A percentile compares a stretch with the other conserved stretches of the same genome.
Evolutionary conservation across 495 filamentous ascomycete species (phyloP).

Genomic region (Podospora bellae-mahoneyi): DNA sequence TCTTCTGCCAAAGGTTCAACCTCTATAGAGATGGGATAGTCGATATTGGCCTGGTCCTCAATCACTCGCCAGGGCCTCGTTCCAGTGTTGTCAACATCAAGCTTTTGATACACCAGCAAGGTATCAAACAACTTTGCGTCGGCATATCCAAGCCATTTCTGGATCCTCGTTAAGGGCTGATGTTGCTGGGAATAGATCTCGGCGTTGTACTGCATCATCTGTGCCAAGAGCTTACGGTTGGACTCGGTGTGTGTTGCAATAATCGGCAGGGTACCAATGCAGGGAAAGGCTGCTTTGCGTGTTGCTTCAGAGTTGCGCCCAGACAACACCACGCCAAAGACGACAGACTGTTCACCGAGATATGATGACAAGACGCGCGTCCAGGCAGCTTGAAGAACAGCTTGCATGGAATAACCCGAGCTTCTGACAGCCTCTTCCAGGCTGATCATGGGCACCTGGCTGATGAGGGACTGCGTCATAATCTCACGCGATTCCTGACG

Average conservation of each 20-base stretch:
- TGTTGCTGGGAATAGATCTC: conserved; percentile 64
- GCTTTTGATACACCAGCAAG: conserved; percentile 73
- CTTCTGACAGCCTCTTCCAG: conserved; percentile 53
- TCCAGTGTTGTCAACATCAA: conserved; percentile 8
- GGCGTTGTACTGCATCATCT: conserved; percentile 60
- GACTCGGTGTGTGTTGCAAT: conserved; percentile 46
- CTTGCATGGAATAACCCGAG: conserved; percentile 64
- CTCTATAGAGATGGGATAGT: conserved; percentile 72
- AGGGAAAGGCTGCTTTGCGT: conserved; percentile 61
- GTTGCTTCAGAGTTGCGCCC: conserved; percentile 58
- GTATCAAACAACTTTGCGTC: conserved; percentile 70
- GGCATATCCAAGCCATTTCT: conserved; percentile 58
- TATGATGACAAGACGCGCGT: conserved; percentile 65
- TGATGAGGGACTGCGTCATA: conserved; percentile 41
- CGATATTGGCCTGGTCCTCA: conserved; percentile 39
- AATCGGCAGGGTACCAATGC: conserved; percentile 69
- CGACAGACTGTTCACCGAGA: conserved; percentile 62
- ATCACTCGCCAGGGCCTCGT: conserved; percentile 28
- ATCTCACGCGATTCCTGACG: conserved; percentile 38
- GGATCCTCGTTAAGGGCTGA: conserved; percentile 62
- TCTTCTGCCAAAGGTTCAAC: conserved; percentile 51
- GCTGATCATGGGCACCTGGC: conserved; percentile 32
- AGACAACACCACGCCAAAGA: conserved; percentile 72
- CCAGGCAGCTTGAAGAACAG: conserved; percentile 72
- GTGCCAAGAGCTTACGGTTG: conserved; percentile 52